Percentiles rank a stretch among this genome's conserved stretches.
phyloP scores from a whole-genome alignment of 495 filamentous ascomycete species.

The Penicillium coffeae region DNA sequence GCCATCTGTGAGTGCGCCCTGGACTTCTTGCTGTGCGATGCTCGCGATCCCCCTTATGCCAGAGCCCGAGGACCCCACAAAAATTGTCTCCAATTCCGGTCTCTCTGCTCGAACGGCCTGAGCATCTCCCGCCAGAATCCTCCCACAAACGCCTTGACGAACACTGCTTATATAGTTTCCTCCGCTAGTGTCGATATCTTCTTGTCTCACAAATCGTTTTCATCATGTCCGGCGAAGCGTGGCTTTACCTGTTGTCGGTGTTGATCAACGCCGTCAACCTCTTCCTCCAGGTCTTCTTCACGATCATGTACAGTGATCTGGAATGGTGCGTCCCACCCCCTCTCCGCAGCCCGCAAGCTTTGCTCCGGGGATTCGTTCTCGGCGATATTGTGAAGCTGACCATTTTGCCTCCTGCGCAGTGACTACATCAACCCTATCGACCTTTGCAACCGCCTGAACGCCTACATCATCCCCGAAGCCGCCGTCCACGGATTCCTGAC shows the following conservation, averaged over 20 bases:
- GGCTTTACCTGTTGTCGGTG: constrained; percentile 97
- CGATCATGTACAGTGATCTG: constrained; percentile 99
- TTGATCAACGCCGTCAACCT: constrained; percentile 99
- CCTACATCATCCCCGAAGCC: constrained; percentile 98
- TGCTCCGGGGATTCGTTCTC: background rate
- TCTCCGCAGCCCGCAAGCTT: too few species aligned
- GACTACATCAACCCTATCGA: constrained; percentile 99
- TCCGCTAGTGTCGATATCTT: background rate
- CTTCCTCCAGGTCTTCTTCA: constrained; percentile 99
- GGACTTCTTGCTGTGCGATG: background rate
- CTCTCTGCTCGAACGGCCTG: constrained; percentile 10
- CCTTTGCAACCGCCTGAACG: constrained; percentile 99
- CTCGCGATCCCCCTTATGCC: constrained; percentile 21
- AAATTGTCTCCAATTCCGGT: constrained; percentile 27
- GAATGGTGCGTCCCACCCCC: constrained; percentile 71
- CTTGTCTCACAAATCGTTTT: constrained; percentile 6
- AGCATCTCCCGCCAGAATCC: background rate
- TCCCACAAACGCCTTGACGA: background rate
- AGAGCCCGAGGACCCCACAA: constrained; percentile 21
- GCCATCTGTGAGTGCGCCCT: constrained; percentile 18
- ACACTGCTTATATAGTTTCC: background rate
- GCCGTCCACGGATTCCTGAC: constrained; percentile 95
- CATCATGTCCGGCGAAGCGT: constrained; percentile 98
- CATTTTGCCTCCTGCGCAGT: constrained; percentile 42
- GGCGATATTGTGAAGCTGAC: constrained; percentile 17